Evolutionary conservation across 192 early-diverging fungal genomes (phyloP).

Genomic region (Diversispora eburnea): DNA sequence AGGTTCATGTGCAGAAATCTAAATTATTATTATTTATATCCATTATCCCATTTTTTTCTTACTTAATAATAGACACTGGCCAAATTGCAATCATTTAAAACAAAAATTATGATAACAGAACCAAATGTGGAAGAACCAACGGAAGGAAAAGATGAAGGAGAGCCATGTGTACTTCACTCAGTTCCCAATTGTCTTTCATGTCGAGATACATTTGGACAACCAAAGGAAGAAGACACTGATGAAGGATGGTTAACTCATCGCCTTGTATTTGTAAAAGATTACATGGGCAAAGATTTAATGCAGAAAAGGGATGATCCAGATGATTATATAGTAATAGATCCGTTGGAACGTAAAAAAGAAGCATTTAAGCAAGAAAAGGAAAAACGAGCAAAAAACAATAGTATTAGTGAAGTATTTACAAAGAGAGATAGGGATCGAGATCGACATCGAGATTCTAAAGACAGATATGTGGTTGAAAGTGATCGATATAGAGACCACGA

Average conservation of each 20-base stretch:
- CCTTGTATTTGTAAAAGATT: slow-evolving; percentile 73
- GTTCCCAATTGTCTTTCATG: slow-evolving; percentile 71
- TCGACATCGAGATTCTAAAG: slow-evolving; percentile 26
- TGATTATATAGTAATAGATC: slow-evolving; percentile 71
- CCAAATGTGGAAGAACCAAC: slow-evolving; percentile 19
- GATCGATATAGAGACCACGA: too few relatives aligned
- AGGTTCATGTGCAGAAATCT: background rate
- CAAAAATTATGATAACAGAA: slow-evolving; percentile 41
- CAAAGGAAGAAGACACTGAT: slow-evolving; percentile 40
- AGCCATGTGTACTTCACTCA: slow-evolving; percentile 64
- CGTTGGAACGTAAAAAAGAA: slow-evolving; percentile 40
- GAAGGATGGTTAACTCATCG: slow-evolving; percentile 77
- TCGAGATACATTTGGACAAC: slow-evolving; percentile 46
- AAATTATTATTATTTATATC: background rate
- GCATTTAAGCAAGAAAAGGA: slow-evolving; percentile 29
- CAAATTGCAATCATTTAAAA: slow-evolving; percentile 55
- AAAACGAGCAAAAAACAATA: slow-evolving; percentile 12
- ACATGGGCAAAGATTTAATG: slow-evolving; percentile 54
- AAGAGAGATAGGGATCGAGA: slow-evolving; percentile 30
- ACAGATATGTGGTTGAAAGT: too few relatives aligned
- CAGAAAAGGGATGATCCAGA: slow-evolving; percentile 52
- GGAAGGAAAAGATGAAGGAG: slow-evolving; percentile 37
- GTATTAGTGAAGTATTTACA: slow-evolving; percentile 14
- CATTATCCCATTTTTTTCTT: background rate
- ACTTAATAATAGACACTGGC: slow-evolving; percentile 34